Evolutionary conservation across 139 green algal species (phyloP), one percentile per base, ranked within the genome.

Genomic region (Pseudopediastrum boryanum): DNA sequence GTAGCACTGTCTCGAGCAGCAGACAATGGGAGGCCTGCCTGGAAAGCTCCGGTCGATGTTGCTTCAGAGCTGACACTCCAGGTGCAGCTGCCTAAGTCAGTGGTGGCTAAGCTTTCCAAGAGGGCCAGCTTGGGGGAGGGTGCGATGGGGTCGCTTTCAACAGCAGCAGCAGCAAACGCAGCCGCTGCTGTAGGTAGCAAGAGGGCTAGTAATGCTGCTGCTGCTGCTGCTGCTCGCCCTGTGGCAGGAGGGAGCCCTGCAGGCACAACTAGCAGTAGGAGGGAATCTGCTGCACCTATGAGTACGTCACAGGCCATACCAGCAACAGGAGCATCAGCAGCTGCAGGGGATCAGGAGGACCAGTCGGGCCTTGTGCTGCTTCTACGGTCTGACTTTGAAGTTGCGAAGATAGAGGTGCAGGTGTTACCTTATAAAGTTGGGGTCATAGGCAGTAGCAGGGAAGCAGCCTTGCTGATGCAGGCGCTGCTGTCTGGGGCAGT

Each of bases 341-440:
- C 73, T 63, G 73, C 73, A 61, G 33, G 23, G 64, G 29, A n/a
- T n/a, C 13, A 19, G 12, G 10, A 23, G 54, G 25, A n/a, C 13
- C 54, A 31, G 54, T 23, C 54, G 54, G 35, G 35, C 16, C 29
- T 67, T 21, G 41, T 80, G 3, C 29, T 72, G 59, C 73, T 72
- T 59, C 43, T 80, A 33, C 52, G 68, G 25, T 72, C 73, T 23
- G 73, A 80, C 21, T 72, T 71, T 64, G 42, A 80, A 25, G 48
- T 72, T 2, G 39, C 62, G 36, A 42, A 59, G 21, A 7, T 80
- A 2, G 59, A 59, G 4, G 59, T 80, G 42, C 42, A 72, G 43
- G 43, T 80, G 42, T 27, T 72, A 61, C 73, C 63, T 7, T 46
- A 80, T 48, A 7, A n/a, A 31, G 59, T 72, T 27, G 59, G 59